Percentiles rank a stretch among this genome's conserved stretches.
Evolutionary conservation across 2,329 filamentous ascomycete species (phyloP).

Genomic region (Exophiala bonariae): DNA sequence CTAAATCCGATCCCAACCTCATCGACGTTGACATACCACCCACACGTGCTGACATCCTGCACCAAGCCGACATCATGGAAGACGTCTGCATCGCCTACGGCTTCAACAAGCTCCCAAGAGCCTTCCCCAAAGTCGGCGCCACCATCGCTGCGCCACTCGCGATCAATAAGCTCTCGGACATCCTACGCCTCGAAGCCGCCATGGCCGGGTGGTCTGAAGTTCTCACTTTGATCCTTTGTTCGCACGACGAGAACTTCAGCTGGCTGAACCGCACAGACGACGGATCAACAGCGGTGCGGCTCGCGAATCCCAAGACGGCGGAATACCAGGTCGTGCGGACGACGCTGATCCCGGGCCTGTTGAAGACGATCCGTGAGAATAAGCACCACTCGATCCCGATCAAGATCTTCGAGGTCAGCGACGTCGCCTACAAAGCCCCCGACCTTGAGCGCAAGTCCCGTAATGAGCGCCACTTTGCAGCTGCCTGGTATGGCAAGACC

Average conservation of each 20-base stretch:
- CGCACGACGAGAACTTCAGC: constrained; percentile 95
- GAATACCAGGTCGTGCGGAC: constrained; percentile 95
- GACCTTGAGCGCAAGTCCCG: constrained; percentile 78
- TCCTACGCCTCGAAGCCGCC: constrained; percentile 82
- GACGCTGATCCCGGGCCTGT: constrained; percentile 77
- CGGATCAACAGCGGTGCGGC: constrained; percentile 75
- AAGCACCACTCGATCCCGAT: constrained; percentile 85
- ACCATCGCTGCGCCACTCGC: constrained; percentile 83
- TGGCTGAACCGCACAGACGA: constrained; percentile 92
- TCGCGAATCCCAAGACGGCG: constrained; percentile 88
- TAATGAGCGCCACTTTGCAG: constrained; percentile 95
- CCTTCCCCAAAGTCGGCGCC: constrained; percentile 80
- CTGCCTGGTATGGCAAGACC: constrained; percentile 90
- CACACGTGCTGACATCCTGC: constrained; percentile 89
- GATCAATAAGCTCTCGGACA: constrained; percentile 93
- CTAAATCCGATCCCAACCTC: constrained; percentile 65
- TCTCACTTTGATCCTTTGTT: constrained; percentile 93
- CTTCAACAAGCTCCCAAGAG: constrained; percentile 91
- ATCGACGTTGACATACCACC: constrained; percentile 82
- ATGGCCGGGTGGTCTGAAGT: constrained; percentile 97
- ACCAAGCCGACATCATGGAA: constrained; percentile 98
- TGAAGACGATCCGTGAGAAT: constrained; percentile 94
- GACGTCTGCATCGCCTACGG: constrained; percentile 95
- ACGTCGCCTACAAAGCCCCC: constrained; percentile 88
- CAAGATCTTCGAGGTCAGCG: constrained; percentile 87